phyloP scores from a whole-genome alignment of 768 basidiomycete genomes.

The Amanita molliuscula region DNA sequence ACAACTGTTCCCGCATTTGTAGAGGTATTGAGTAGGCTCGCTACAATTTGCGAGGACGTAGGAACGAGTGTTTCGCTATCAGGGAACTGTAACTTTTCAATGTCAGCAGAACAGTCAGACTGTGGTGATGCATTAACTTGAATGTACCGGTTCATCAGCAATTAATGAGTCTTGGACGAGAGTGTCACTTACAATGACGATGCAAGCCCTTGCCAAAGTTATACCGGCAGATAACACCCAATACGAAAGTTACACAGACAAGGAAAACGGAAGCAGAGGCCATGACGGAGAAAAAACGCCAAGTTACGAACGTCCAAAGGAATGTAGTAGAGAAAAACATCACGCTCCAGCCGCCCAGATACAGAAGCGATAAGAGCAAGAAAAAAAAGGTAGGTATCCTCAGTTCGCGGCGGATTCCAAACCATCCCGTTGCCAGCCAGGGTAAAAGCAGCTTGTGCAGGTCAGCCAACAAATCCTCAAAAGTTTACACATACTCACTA shows the following conservation, averaged over 20 bases:
- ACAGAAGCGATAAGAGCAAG: constrained; percentile 45
- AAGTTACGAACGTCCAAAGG: constrained; percentile 65
- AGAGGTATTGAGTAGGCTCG: not conserved
- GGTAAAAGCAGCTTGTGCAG: constrained; percentile 46
- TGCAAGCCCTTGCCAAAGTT: constrained; percentile 74
- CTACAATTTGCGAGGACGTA: constrained; percentile 15
- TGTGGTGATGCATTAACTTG: constrained; percentile 36
- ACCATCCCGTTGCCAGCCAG: constrained; percentile 73
- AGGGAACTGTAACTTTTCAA: constrained; percentile 59
- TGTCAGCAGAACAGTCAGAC: constrained; percentile 24
- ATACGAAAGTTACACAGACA: constrained; percentile 39
- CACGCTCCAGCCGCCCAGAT: constrained; percentile 58
- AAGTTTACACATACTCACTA: constrained; percentile 32
- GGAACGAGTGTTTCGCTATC: constrained; percentile 40
- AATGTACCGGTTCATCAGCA: not conserved
- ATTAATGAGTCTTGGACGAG: not conserved
- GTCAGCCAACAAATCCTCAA: not conserved
- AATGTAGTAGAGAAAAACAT: constrained; percentile 69
- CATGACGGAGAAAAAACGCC: constrained; percentile 67
- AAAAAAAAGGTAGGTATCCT: constrained; percentile 52
- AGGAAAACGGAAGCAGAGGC: constrained; percentile 47
- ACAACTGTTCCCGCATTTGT: not conserved
- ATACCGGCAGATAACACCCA: constrained; percentile 57
- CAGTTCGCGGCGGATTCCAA: constrained; percentile 59
- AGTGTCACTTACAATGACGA: constrained; percentile 43